Evolutionary conservation across 306 rosid species (phyloP), one percentile per base, ranked within the genome.

Genomic region (Sicyos edulis): DNA sequence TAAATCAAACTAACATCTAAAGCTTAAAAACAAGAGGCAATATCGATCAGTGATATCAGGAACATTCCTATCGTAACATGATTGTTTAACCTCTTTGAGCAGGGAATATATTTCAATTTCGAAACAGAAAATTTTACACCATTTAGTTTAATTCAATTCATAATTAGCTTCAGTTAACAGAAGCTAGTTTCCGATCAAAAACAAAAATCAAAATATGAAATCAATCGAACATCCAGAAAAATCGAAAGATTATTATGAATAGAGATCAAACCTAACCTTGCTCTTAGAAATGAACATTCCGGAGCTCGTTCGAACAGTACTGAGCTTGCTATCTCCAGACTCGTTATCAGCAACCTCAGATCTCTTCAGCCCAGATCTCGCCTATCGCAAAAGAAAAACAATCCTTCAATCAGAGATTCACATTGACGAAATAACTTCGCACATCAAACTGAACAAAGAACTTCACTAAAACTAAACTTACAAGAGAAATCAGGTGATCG

Each of bases 261-360:
- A 19, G 8, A 42, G 57, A 24, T 32, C 52, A 55, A 57, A 16
- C 68, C 50, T 4, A 81, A 90, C 99, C 97, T 93, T 91, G 74
- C 78, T 87, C 83, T 88, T 91, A 51, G 88, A 2, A 62, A 93
- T 93, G 85, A 93, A 90, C 97, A 86, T 91, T 57, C 99, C 99
- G 11, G 97, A 91, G 87, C 99, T 93, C 26, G 97, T 93, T 42
- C 99, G 89, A 52, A 88, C 92, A 58, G 89, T 88, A 74, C 99
- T 93, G 45, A 88, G 85, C 87, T 62, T 72, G 81, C 92, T 82
- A 70, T 87, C 29, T 66, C 97, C 97, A 0, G 97, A 88, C 15
- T 71, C 57, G 61, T 86, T 79, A 86, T 91, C 96, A 8, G 97
- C 97, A 37, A 93, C 99, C 7, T 91, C 95, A 72, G 99, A 93